Conservation (phyloP, 2,329 filamentous ascomycete genomes). For the Pseudogymnoascus sp. region DNA sequence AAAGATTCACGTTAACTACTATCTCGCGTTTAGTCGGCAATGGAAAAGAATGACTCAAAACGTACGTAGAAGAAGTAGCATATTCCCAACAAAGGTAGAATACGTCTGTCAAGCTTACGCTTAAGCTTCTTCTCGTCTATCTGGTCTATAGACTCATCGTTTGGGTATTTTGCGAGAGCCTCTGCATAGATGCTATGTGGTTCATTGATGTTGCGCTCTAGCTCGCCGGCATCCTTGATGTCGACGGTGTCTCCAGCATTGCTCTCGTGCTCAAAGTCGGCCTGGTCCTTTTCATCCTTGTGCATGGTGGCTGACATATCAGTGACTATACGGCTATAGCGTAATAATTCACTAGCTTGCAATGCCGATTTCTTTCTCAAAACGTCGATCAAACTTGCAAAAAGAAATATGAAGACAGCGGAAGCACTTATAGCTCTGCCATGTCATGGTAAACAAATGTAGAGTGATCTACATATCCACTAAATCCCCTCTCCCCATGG, state of each 20-base stretch:
- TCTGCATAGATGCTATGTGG: neutral
- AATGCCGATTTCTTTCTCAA: neutral
- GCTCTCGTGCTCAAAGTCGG: neutral
- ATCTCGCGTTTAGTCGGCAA: neutral
- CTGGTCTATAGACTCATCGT: conserved; percentile 31
- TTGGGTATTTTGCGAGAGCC: conserved; percentile 7
- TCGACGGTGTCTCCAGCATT: neutral
- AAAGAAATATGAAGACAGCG: neutral
- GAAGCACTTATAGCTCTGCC: neutral
- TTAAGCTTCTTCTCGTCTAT: conserved; percentile 28
- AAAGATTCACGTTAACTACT: neutral
- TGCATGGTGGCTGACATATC: neutral
- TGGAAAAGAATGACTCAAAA: neutral
- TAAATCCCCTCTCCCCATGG: neutral
- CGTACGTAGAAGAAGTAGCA: conserved; percentile 26
- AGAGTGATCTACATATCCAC: neutral
- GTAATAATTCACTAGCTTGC: neutral
- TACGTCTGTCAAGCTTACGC: conserved; percentile 33
- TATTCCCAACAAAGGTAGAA: conserved; percentile 32
- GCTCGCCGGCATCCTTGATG: neutral
- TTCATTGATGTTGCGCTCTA: neutral
- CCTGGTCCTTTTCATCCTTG: neutral
- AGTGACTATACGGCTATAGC: neutral
- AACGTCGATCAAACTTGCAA: neutral
- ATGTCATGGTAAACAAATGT: neutral